A percentile compares a stretch with the other conserved stretches of the same genome.
These are phyloP conservation scores for Neurospora sp. DNA, from an alignment of 495 filamentous ascomycete genomes.

Conservation along the genomic window DNA sequence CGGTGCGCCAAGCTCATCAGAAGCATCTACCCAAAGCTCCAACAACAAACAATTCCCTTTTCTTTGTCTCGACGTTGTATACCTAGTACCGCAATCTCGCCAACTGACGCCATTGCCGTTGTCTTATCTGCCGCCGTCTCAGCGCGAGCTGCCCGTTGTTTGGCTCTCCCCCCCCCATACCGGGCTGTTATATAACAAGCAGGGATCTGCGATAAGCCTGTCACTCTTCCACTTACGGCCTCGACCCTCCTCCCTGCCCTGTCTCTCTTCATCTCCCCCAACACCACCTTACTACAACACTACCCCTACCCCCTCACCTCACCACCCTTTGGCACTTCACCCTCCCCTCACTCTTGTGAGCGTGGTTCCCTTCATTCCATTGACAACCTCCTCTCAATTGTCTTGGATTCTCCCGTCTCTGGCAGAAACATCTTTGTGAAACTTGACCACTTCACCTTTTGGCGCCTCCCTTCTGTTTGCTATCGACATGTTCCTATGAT, in stretches of 20 bases:
- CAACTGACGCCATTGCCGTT: conserved; percentile 13
- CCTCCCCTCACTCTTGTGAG: not conserved
- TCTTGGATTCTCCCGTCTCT: not conserved
- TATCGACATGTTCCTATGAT: not conserved
- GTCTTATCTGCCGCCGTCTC: conserved; percentile 10
- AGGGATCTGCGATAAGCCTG: conserved; percentile 35
- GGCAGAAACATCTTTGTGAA: not conserved
- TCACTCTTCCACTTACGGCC: conserved; percentile 18
- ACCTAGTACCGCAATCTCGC: not conserved
- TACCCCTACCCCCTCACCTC: not conserved
- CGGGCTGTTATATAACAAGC: conserved; percentile 24
- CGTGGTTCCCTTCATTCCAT: not conserved
- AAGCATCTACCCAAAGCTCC: not conserved
- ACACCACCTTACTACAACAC: conserved; percentile 4
- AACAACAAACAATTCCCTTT: not conserved
- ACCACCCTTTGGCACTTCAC: not conserved
- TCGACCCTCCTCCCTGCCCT: conserved; percentile 1
- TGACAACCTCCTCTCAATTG: not conserved
- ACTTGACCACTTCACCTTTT: not conserved
- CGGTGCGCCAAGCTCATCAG: too few species aligned
- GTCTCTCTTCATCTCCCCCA: conserved; percentile 3
- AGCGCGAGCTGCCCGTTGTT: not conserved
- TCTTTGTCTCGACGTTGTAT: not conserved
- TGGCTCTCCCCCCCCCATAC: not conserved
- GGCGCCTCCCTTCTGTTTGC: not conserved